These are phyloP conservation scores for Lipomyces yarrowii DNA, from an alignment of 1,139 yeast species.

Conservation along the genomic window DNA sequence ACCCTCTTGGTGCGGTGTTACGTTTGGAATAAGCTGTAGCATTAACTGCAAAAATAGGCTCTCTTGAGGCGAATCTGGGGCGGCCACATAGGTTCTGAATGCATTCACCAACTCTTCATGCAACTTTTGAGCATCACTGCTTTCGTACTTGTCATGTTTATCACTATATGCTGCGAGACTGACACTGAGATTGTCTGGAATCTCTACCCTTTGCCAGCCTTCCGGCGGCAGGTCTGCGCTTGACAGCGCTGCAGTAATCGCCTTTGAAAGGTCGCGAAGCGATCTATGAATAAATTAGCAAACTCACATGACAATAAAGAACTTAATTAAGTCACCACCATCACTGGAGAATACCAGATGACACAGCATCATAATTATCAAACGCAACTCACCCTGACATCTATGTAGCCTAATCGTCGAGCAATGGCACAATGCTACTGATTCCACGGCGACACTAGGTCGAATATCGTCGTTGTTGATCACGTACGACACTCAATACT, in stretches of 20 bases:
- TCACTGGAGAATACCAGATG: not conserved
- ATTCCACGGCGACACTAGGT: not conserved
- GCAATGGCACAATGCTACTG: not conserved
- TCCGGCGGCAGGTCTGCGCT: slow-evolving; percentile 16
- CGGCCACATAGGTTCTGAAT: slow-evolving; percentile 48
- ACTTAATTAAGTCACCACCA: not conserved
- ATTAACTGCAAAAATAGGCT: slow-evolving; percentile 54
- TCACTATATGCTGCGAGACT: slow-evolving; percentile 37
- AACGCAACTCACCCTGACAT: not conserved
- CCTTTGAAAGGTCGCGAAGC: slow-evolving; percentile 29
- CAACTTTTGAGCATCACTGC: slow-evolving; percentile 46
- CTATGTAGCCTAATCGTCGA: not conserved
- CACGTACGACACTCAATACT: not conserved
- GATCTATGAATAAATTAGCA: slow-evolving; percentile 19
- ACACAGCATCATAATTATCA: slow-evolving; percentile 1
- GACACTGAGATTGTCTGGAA: slow-evolving; percentile 34
- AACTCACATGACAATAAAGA: not conserved
- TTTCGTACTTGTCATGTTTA: slow-evolving; percentile 49
- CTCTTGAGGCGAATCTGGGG: slow-evolving; percentile 44
- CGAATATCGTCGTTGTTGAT: not conserved
- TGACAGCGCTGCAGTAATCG: slow-evolving; percentile 29
- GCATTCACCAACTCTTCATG: slow-evolving; percentile 55
- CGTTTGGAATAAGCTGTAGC: slow-evolving; percentile 45
- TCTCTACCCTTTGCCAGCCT: slow-evolving; percentile 25
- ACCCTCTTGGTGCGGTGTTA: slow-evolving; percentile 46